Evolutionary conservation across 2,329 filamentous ascomycete genomes (phyloP).

Genomic region (Botryotinia convoluta): DNA sequence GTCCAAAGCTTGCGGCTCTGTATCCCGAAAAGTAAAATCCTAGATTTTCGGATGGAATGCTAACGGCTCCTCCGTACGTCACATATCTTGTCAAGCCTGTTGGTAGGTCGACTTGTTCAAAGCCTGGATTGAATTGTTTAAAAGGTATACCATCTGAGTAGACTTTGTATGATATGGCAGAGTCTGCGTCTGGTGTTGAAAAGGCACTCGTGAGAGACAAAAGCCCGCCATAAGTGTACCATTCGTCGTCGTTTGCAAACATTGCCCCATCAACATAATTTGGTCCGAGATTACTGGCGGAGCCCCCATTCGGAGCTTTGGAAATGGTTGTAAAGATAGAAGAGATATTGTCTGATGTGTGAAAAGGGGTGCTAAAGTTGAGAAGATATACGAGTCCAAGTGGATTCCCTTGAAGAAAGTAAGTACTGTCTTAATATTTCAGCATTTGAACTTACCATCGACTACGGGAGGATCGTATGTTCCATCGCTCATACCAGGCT

Average conservation of each 20-base stretch:
- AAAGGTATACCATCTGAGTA: conserved; percentile 51
- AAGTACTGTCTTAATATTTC: conserved; percentile 7
- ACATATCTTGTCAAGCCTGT: conserved; percentile 57
- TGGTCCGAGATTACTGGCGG: conserved; percentile 51
- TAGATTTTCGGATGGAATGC: conserved; percentile 65
- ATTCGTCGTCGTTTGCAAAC: conserved; percentile 62
- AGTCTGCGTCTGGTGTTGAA: conserved; percentile 43
- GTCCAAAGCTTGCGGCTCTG: conserved; percentile 49
- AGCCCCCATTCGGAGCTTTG: conserved; percentile 47
- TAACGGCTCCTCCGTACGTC: conserved; percentile 62
- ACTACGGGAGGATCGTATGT: conserved; percentile 28
- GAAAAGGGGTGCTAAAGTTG: conserved; percentile 58
- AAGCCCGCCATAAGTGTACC: conserved; percentile 63
- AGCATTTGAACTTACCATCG: conserved; percentile 43
- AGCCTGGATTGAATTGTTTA: neutral
- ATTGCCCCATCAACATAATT: conserved; percentile 62
- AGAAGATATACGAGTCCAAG: conserved; percentile 54
- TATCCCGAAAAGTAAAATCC: conserved; percentile 71
- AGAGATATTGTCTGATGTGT: conserved; percentile 52
- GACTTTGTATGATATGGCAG: conserved; percentile 50
- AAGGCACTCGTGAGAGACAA: conserved; percentile 40
- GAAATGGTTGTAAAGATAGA: conserved; percentile 48
- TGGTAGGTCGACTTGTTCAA: conserved; percentile 38
- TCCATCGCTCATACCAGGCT: conserved; percentile 49
- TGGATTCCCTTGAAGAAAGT: conserved; percentile 46